Percentiles rank a stretch among this genome's conserved stretches.
Conservation (phyloP, 352 stramenopile genomes). For the Phytophthora rubi region DNA sequence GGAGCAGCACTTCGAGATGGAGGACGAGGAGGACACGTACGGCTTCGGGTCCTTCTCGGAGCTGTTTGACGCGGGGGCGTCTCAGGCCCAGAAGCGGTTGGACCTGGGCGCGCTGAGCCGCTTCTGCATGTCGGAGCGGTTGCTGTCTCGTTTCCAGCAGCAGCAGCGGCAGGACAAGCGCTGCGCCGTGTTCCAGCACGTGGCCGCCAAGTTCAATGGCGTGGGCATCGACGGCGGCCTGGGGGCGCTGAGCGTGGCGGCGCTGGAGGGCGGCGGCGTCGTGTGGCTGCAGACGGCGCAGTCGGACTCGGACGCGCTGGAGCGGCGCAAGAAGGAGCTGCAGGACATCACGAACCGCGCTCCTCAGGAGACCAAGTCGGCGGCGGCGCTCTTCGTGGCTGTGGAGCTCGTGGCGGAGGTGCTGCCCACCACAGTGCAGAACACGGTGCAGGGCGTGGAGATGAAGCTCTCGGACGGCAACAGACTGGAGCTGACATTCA, state of each 20-base stretch:
- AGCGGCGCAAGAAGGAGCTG: constrained; percentile 59
- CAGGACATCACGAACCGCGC: constrained; percentile 59
- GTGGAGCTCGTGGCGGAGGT: constrained; percentile 36
- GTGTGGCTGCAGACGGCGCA: constrained; percentile 60
- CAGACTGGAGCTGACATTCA: constrained; percentile 65
- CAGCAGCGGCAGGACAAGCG: constrained; percentile 9
- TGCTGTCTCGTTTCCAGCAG: constrained; percentile 49
- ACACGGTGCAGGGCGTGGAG: constrained; percentile 47
- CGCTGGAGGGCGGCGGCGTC: constrained; percentile 37
- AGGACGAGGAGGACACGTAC: constrained; percentile 73
- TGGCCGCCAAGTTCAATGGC: constrained; percentile 61
- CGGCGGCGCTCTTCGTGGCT: constrained; percentile 44
- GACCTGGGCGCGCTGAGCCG: constrained; percentile 45
- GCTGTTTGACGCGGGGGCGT: constrained; percentile 41
- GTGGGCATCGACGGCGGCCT: constrained; percentile 56
- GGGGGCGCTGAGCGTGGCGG: constrained; percentile 40
- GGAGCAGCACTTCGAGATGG: constrained; percentile 24
- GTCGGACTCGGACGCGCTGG: constrained; percentile 62
- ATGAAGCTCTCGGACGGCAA: constrained; percentile 41
- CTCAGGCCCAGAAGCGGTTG: constrained; percentile 28
- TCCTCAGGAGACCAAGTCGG: constrained; percentile 23
- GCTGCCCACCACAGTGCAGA: constrained; percentile 47
- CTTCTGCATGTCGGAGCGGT: constrained; percentile 59
- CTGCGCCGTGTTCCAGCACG: constrained; percentile 45
- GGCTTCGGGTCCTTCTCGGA: constrained; percentile 75